Evolutionary conservation across 2,329 filamentous ascomycete species (phyloP).

Genomic region (Calonectria multiphialidica): DNA sequence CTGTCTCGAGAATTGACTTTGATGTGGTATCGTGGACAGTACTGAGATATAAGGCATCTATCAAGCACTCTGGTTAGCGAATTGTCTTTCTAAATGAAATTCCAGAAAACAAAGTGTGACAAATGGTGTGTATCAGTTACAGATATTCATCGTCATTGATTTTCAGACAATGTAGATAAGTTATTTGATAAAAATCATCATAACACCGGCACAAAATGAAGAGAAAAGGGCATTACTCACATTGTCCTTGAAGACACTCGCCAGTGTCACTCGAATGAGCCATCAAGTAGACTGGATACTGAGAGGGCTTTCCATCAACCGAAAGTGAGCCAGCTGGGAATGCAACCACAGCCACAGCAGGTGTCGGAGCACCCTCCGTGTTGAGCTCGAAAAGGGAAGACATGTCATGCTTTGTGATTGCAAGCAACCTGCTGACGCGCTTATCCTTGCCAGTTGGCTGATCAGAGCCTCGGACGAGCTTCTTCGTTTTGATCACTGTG

Average conservation of each 20-base stretch:
- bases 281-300: constrained; percentile 68
- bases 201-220: constrained; percentile 60
- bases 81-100: constrained; percentile 11
- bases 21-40: constrained; percentile 52
- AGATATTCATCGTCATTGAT: constrained; percentile 88
- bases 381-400: constrained; percentile 75
- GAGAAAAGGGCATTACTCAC: constrained; percentile 71
- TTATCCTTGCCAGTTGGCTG: constrained; percentile 40
- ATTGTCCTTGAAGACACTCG: constrained; percentile 89
- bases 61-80: constrained; percentile 47
- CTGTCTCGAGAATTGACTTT: constrained; percentile 51
- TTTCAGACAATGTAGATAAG: constrained; percentile 99
- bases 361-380: constrained; percentile 80
- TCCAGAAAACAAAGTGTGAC: constrained; percentile 24
- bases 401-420: constrained; percentile 77
- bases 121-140: constrained; percentile 78
- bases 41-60: constrained; percentile 52
- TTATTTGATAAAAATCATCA: constrained; percentile 94
- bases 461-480: constrained; percentile 62
- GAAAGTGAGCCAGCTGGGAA: constrained; percentile 68
- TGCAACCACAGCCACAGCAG: constrained; percentile 79
- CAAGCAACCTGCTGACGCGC: constrained; percentile 71
- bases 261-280: constrained; percentile 91
- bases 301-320: constrained; percentile 47
- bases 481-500: constrained; percentile 66